Base-by-base conservation (phyloP, 176 grass and related monocot genomes). In the Eragrostis nindensis region DNA sequence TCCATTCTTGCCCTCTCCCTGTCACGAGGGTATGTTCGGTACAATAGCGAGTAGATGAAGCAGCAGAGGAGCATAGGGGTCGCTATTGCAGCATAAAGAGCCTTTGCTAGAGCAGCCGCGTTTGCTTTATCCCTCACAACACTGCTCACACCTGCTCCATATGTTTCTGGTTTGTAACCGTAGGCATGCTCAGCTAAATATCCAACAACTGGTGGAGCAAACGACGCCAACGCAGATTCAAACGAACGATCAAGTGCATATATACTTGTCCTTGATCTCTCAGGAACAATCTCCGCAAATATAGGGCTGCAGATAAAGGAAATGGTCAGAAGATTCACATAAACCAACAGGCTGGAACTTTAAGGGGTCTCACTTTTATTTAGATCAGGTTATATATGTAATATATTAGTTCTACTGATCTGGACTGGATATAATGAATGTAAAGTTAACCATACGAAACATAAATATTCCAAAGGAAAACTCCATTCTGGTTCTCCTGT, bases 271-370 rank as follows among this genome's bases (percentile, higher is more conserved):
- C 92, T 87, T 80, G 95, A 95, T 83, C 86, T 93, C 81, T 91
- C 90, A 52, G 92, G 92, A 69, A 98, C 95, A 17, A 94, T 98
- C 80, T 94, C 95, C 6, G 92, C 95, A 73, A 98, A 98, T 62
- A 98, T 98, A 14, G 92, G 95, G 62, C 95, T 98, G 82, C 79
- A 86, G 22, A 77, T 50, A 27, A 86, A 57, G 77, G 70, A 22
- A 19, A 46, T 57, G 19, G 65, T 74, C 73, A 81, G 32, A 52
- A 36, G 59, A 8, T 60, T 73, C 50, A 44, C 1, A 11, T 27
- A 36, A 4, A 36, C 32, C 32, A 36, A 24, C 16, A 62, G 32
- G 42, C 17, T 46, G 38, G 1, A 11, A 36, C 48, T 44, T 53
- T 11, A 54, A 19, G 4, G 32, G 32, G 32, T 36, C 32, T 36